A percentile compares a stretch with the other conserved stretches of the same genome.
These are phyloP conservation scores for Talaromyces liani DNA, from an alignment of 495 filamentous ascomycete species.

Conservation along the genomic window DNA sequence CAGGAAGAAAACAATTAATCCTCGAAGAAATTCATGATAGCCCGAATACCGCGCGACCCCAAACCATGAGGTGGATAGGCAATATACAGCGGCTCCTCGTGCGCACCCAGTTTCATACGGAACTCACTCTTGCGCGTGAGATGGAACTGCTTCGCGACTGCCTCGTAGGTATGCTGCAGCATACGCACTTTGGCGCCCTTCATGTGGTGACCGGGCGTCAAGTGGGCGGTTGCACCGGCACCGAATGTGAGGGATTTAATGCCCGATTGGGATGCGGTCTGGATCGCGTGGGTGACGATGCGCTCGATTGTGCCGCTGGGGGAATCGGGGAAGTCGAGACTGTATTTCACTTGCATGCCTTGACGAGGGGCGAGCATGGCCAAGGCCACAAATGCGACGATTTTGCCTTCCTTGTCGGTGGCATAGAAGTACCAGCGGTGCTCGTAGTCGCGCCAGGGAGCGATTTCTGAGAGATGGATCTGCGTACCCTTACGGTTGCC, in stretches of 20 bases:
- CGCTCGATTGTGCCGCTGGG: slow-evolving; percentile 75
- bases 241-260: slow-evolving; percentile 70
- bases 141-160: slow-evolving; percentile 68
- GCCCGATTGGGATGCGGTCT: slow-evolving; percentile 53
- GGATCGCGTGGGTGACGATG: slow-evolving; percentile 70
- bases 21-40: slow-evolving; percentile 78
- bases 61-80: slow-evolving; percentile 75
- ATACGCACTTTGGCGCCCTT: slow-evolving; percentile 65
- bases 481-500: slow-evolving; percentile 69
- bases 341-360: slow-evolving; percentile 85
- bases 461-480: slow-evolving; percentile 78
- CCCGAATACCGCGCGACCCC: slow-evolving; percentile 65
- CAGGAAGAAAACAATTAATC: slow-evolving; percentile 29
- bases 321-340: slow-evolving; percentile 73
- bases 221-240: slow-evolving; percentile 58
- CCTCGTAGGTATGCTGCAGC: slow-evolving; percentile 66
- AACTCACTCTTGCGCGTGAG: slow-evolving; percentile 80
- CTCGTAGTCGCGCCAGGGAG: slow-evolving; percentile 67
- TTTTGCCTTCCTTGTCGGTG: slow-evolving; percentile 53
- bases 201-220: slow-evolving; percentile 68
- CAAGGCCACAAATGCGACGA: slow-evolving; percentile 66
- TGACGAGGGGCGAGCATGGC: slow-evolving; percentile 66
- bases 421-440: slow-evolving; percentile 82
- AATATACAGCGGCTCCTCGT: slow-evolving; percentile 72
- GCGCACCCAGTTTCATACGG: slow-evolving; percentile 73